Base-by-base conservation (phyloP, 2,329 filamentous ascomycete species). In the Pleoardoris graminearum region DNA sequence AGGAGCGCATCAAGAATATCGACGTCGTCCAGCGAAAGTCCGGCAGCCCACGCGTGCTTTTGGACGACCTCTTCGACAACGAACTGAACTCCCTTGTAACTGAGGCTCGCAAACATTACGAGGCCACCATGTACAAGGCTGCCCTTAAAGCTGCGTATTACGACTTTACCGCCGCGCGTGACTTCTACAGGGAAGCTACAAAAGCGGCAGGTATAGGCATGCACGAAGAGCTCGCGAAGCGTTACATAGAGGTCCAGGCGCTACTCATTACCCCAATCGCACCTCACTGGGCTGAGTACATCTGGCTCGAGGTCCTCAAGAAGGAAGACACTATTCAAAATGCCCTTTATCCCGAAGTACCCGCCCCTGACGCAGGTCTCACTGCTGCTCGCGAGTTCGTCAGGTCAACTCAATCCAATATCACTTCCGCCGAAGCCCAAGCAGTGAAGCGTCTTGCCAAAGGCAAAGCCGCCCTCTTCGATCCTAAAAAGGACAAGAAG, bases 281-380 rank as follows among this genome's bases (percentile, higher is more conserved):
- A 2, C 93, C 94, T 53, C 94, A 99, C 76, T 97, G 91, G 88
- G 82, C 90, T 41, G 94, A 99, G 71, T 89, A 96, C 75, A 85
- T 99, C 70, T 97, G 91, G 91, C 84, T 89, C 49, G 93, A 97
- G 75, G 85, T 97, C 1, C 84, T 99, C 55, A 85, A 88, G 71
- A 91, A 87, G 78, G 73, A 83, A 30, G 77, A 80, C 50, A 89
- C 88, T 7, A 85, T 99, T 65, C 92, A 97, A 77, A 85, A 86
- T 47, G 91, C 89, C 11, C 80, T 80, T 35, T 96, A 85, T 81
- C 91, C 91, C 12, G 76, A 82, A 45, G 85, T 90, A 0, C 84
- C 88, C 0, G 80, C 82, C 19, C 79, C 86, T 1, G 80, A 89
- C 57, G 77, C 87, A 4, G 78, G 80, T 37, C 82, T 97, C 53